Conservation (phyloP, 2,329 filamentous ascomycete genomes). For the Trichoderma brevicompactum region DNA sequence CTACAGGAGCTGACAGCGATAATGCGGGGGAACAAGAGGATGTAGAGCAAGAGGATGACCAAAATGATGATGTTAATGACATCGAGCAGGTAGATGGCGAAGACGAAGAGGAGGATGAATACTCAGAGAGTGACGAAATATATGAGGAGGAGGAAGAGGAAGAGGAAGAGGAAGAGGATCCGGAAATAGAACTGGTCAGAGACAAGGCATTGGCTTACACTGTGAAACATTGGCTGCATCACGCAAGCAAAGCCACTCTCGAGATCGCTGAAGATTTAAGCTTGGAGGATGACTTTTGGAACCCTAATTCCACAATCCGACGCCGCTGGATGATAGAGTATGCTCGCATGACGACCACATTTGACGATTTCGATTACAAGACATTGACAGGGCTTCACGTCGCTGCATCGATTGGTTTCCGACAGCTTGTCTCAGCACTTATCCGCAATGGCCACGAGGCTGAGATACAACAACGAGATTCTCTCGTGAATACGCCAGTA, state of each 20-base stretch:
- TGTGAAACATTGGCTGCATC: constrained; percentile 48
- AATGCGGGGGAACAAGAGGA: not conserved
- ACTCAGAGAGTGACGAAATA: not conserved
- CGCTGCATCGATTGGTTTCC: constrained; percentile 46
- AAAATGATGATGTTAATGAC: not conserved
- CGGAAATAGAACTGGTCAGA: constrained; percentile 38
- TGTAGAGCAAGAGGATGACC: not conserved
- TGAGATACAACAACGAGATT: constrained; percentile 43
- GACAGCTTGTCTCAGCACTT: constrained; percentile 44
- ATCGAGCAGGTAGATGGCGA: not conserved
- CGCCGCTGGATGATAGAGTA: constrained; percentile 47
- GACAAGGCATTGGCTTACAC: constrained; percentile 43
- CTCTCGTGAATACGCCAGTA: constrained; percentile 42
- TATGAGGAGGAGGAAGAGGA: not conserved
- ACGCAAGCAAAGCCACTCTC: constrained; percentile 47
- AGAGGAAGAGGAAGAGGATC: constrained; percentile 33
- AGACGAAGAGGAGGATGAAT: not conserved
- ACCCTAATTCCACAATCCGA: constrained; percentile 41
- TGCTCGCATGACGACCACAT: constrained; percentile 39
- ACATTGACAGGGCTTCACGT: constrained; percentile 46
- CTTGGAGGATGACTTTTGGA: constrained; percentile 47
- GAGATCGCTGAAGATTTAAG: constrained; percentile 49
- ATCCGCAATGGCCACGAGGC: constrained; percentile 45
- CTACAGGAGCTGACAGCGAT: not conserved
- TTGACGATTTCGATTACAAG: constrained; percentile 39